These are phyloP conservation scores for Didymella pomorum DNA, from an alignment of 2,329 filamentous ascomycete genomes.

Conservation along the genomic window DNA sequence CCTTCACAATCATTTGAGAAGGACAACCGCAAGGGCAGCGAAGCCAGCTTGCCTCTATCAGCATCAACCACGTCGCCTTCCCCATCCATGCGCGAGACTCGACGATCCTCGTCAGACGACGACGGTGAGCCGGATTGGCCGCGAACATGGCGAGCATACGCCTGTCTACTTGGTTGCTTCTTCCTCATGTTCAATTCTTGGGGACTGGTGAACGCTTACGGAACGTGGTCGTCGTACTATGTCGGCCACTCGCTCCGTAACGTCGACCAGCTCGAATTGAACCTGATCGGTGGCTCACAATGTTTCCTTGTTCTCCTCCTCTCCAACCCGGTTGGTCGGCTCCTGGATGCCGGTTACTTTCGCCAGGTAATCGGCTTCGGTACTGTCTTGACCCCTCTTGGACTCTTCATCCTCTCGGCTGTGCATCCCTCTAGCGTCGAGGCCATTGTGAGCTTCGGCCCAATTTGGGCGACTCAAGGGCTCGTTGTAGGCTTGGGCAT, in stretches of 20 bases:
- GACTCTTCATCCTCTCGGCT: conserved; percentile 56
- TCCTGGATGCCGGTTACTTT: conserved; percentile 58
- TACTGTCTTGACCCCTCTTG: conserved; percentile 53
- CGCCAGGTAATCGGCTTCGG: conserved; percentile 54
- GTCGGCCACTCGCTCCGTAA: conserved; percentile 54
- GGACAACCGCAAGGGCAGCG: conserved; percentile 32
- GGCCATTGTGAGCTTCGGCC: conserved; percentile 51
- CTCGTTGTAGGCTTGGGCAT: conserved; percentile 59
- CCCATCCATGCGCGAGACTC: conserved; percentile 33
- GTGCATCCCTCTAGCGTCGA: conserved; percentile 50
- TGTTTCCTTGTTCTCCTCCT: conserved; percentile 57
- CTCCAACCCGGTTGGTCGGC: conserved; percentile 57
- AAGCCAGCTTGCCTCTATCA: conserved; percentile 36
- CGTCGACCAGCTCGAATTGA: conserved; percentile 53
- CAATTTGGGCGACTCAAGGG: conserved; percentile 59
- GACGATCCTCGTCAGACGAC: conserved; percentile 25
- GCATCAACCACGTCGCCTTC: conserved; percentile 31
- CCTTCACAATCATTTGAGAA: conserved; percentile 25
- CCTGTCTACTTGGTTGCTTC: conserved; percentile 57
- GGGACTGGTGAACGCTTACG: conserved; percentile 60
- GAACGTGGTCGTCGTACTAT: conserved; percentile 61
- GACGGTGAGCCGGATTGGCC: conserved; percentile 55
- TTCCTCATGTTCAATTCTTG: conserved; percentile 61
- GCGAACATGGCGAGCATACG: conserved; percentile 54
- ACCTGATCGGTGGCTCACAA: conserved; percentile 59